Conservation (phyloP, 176 grass and related monocot genomes). For the Aegilops longissima region DNA sequence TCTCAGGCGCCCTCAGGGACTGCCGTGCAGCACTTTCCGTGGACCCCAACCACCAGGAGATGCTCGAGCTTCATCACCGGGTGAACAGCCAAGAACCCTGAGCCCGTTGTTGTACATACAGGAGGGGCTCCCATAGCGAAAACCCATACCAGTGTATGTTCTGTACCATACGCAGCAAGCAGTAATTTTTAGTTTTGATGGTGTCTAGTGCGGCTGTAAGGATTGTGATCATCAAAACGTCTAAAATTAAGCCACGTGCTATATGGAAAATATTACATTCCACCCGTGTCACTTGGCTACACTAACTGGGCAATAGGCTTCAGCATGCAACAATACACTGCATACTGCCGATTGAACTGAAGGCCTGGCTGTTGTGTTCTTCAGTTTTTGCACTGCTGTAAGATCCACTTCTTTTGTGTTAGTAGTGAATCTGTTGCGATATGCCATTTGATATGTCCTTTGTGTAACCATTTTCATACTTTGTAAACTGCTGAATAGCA, state of each 20-base stretch:
- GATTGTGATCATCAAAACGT: background rate
- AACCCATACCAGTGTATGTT: conserved; percentile 56
- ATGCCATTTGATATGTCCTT: background rate
- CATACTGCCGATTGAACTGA: conserved; percentile 16
- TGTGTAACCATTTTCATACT: background rate
- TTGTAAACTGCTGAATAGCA: background rate
- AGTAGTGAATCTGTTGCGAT: background rate
- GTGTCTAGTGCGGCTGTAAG: background rate
- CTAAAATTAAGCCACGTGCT: conserved; percentile 11
- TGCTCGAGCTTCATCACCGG: conserved; percentile 95
- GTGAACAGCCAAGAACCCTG: conserved; percentile 99
- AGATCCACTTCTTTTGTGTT: background rate
- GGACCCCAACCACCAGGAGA: conserved; percentile 99
- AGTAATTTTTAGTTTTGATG: conserved; percentile 20
- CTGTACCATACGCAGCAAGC: conserved; percentile 61
- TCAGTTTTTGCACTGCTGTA: background rate
- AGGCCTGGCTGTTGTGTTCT: background rate
- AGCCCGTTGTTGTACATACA: conserved; percentile 48
- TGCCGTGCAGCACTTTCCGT: conserved; percentile 87
- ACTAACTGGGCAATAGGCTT: background rate
- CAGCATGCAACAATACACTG: conserved; percentile 9
- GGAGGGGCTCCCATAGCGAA: conserved; percentile 35
- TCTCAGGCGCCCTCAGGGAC: conserved; percentile 76
- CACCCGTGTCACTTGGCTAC: conserved; percentile 12
- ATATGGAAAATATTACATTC: conserved; percentile 6